phyloP scores from a whole-genome alignment of 2,329 filamentous ascomycete genomes.

The Phaeosphaeriaceae sp. region DNA sequence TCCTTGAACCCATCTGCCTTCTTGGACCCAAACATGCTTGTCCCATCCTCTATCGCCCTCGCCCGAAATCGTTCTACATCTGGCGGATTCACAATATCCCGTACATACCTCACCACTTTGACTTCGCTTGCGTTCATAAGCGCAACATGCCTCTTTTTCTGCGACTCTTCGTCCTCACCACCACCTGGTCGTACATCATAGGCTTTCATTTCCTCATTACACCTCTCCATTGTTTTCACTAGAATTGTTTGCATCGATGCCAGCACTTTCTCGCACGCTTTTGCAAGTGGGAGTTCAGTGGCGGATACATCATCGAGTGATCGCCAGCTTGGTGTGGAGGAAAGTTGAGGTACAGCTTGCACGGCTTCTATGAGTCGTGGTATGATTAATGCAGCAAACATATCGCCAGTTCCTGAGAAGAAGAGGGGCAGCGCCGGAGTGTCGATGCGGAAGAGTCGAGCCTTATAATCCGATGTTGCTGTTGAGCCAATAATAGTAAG shows the following conservation, averaged over 20 bases:
- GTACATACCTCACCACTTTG: constrained; percentile 76
- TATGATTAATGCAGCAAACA: constrained; percentile 93
- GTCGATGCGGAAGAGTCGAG: constrained; percentile 86
- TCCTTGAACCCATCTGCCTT: constrained; percentile 31
- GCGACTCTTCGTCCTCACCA: constrained; percentile 53
- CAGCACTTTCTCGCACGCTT: constrained; percentile 83
- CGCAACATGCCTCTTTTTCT: constrained; percentile 69
- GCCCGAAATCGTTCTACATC: constrained; percentile 66
- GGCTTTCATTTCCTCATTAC: constrained; percentile 66
- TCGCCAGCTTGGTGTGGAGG: constrained; percentile 70
- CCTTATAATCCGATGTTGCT: constrained; percentile 66
- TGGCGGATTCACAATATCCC: constrained; percentile 73
- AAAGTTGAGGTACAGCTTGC: constrained; percentile 56
- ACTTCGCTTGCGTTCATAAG: constrained; percentile 88
- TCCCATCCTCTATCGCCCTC: constrained; percentile 39
- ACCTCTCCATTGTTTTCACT: constrained; percentile 68
- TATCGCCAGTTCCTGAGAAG: constrained; percentile 96
- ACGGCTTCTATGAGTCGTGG: constrained; percentile 87
- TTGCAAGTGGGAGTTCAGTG: constrained; percentile 79
- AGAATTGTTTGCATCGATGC: constrained; percentile 92
- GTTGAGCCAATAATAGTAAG: constrained; percentile 81
- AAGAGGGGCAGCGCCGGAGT: constrained; percentile 90
- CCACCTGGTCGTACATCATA: constrained; percentile 54
- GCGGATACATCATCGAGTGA: constrained; percentile 74
- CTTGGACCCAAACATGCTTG: constrained; percentile 15